Evolutionary conservation across 2,329 filamentous ascomycete species (phyloP), one percentile per base, ranked within the genome.

Genomic region (Beauveria brongniartii): DNA sequence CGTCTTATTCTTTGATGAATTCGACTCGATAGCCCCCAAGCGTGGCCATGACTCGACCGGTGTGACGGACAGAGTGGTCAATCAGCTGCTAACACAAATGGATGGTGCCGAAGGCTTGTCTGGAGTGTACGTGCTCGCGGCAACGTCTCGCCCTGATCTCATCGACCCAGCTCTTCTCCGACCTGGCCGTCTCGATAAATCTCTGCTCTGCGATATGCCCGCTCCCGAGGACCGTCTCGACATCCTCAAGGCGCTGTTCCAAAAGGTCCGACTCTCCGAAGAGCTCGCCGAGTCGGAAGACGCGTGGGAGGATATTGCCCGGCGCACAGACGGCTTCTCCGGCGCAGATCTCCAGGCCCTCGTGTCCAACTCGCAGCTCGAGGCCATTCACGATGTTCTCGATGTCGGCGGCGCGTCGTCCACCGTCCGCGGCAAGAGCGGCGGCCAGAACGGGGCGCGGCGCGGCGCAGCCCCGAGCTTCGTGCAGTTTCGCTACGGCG

Each of bases 71-170:
- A 86, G 95, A 43, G 95, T 99, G 0, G 94, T 99, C 67, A 99
- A 99, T 72, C 95, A 99, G 78, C 85, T 99, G 61, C 82, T 99
- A 12, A 99, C 95, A 0, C 93, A 97, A 73, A 99, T 99, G 94
- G 94, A 99, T 69, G 94, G 94, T 70, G 94, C 94, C 0, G 95
- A 99, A 74, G 95, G 94, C 0, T 77, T 99, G 5, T 92, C 88
- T 0, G 94, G 94, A 1, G 95, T 99, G 0, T 99, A 99, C 68
- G 94, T 99, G 6, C 83, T 99, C 3, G 95, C 95, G 24, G 95
- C 94, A 1, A 99, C 94, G 0, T 93, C 89, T 1, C 81, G 95
- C 5, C 95, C 95, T 0, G 95, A 99, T 72, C 78, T 99, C 16
- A 97, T 99, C 63, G 94, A 99, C 71, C 93, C 95, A 14, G 94